Evolutionary conservation across 139 green algal species (phyloP), one percentile per base, ranked within the genome.

Genomic region (Micractinium conductrix): DNA sequence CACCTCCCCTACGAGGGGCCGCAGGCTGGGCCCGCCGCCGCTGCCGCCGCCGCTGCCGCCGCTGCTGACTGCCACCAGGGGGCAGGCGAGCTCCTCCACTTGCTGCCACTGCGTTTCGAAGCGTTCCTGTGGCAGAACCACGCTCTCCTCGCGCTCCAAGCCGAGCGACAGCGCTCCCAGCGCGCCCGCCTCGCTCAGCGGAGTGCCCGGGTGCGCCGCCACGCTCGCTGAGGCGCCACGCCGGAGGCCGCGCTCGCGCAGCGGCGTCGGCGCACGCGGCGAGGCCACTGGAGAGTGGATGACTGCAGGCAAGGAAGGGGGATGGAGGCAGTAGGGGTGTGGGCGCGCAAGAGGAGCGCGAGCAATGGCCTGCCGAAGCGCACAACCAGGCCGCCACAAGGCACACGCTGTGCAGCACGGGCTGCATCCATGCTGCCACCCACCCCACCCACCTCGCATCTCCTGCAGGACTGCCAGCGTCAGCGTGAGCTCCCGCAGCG

Each of bases 51-150:
- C 37, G 35, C 33, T n/a, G 48, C 71, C 58, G 2, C 48, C 17
- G 21, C 40, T 28, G 38, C 45, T 37, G 28, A 85, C 26, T 42
- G 65, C 60, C 10, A 87, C 30, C 19, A 86, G 55, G 73, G 33
- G 60, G 81, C 76, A 91, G 16, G 40, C 2, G 19, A 94, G 44
- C 80, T 93, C 88, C 75, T 94, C 90, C 2, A 88, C 87, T 53
- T 90, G 84, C 74, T 92, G 88, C 91, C 91, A 94, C 19, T 83
- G 42, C 10, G 74, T 76, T 37, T 65, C 79, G 50, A 76, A 87
- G 0, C 74, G 69, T 26, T 78, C 79, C 0, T 50, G 62, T 0
- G 30, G 70, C 16, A n/a, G n/a, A n/a, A 17, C 55, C 4, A 28
- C 21, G 35, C 30, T 43, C 4, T 35, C 65, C 26, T 38, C 50